Evolutionary conservation across 805 yeast species (phyloP).

Genomic region (Kuraishia capsulata): DNA sequence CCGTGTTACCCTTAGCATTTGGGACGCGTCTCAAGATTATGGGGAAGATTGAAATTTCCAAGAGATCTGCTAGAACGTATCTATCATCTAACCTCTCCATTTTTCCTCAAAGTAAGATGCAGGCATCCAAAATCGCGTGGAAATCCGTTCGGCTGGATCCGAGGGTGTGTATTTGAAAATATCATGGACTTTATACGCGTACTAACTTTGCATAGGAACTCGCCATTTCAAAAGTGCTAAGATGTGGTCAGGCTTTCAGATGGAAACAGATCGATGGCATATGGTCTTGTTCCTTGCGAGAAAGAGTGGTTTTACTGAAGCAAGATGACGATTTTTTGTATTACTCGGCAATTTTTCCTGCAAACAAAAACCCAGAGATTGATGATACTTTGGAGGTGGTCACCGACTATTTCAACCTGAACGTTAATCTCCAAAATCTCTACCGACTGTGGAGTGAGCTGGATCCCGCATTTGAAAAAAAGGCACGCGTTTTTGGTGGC

Average conservation of each 20-base stretch:
- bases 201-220: conserved; percentile 32
- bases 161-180: not conserved
- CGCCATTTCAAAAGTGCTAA: conserved; percentile 50
- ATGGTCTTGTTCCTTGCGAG: conserved; percentile 59
- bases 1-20: too few species aligned
- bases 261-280: conserved; percentile 59
- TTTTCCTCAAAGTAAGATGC: too few species aligned
- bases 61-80: too few species aligned
- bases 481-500: conserved; percentile 41
- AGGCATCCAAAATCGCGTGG: too few species aligned
- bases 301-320: conserved; percentile 52
- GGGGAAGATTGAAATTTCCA: too few species aligned
- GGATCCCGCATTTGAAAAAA: conserved; percentile 40
- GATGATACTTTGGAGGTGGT: conserved; percentile 35
- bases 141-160: not conserved
- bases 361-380: conserved; percentile 7
- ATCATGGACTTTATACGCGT: not conserved
- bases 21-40: too few species aligned
- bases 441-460: conserved; percentile 52
- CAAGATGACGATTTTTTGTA: conserved; percentile 47
- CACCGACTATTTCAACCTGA: conserved; percentile 61
- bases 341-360: conserved; percentile 34
- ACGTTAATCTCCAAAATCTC: conserved; percentile 41
- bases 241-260: conserved; percentile 81
- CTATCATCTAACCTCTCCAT: too few species aligned